These are phyloP conservation scores for Pseudogymnoascus sp. DNA, from an alignment of 2,329 filamentous ascomycete genomes.

Conservation along the genomic window DNA sequence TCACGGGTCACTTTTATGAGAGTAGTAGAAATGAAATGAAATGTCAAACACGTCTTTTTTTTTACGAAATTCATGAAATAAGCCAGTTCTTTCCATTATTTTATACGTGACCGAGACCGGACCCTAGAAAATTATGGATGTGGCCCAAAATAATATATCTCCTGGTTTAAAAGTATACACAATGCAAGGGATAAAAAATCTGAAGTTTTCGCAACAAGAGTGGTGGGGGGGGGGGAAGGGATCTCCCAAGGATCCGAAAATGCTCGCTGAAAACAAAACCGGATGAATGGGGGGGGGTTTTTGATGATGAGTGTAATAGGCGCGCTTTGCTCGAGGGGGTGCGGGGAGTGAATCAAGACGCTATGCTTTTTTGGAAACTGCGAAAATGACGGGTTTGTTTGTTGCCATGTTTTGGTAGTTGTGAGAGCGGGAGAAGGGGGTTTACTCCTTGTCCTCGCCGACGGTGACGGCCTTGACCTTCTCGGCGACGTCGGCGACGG, in stretches of 20 bases:
- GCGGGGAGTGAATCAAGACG: neutral
- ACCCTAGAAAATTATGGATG: slow-evolving; percentile 10
- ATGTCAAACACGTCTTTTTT: neutral
- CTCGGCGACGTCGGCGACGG: slow-evolving; percentile 49
- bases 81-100: neutral
- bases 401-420: neutral
- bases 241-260: slow-evolving; percentile 3
- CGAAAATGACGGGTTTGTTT: neutral
- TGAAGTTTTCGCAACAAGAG: slow-evolving; percentile 4
- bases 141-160: slow-evolving; percentile 10
- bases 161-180: neutral
- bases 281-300: neutral
- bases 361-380: neutral
- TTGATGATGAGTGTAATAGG: neutral
- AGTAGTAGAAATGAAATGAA: too few species aligned
- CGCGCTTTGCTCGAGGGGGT: neutral
- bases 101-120: neutral
- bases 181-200: slow-evolving; percentile 2
- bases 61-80: slow-evolving; percentile 8
- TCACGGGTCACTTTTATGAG: too few species aligned
- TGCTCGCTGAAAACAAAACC: slow-evolving; percentile 1
- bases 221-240: neutral
- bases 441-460: slow-evolving; percentile 42
- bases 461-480: slow-evolving; percentile 54
- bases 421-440: neutral